Base-by-base conservation (phyloP, 768 basidiomycete genomes). In the Cyclocybe aegerita region DNA sequence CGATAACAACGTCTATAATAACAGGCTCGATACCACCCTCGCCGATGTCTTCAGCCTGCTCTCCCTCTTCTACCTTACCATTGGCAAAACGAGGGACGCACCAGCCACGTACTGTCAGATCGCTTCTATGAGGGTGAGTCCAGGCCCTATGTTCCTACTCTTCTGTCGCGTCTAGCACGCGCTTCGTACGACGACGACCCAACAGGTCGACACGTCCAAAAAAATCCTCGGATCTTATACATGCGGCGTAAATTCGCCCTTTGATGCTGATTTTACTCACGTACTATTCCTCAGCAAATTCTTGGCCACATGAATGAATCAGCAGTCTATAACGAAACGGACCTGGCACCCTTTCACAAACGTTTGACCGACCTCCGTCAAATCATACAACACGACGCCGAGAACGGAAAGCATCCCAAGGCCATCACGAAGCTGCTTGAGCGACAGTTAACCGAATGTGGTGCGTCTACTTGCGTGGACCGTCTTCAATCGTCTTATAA, bases 81-180 rank as follows among this genome's bases (percentile, higher is more conserved):
- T 99, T 54, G 97, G 97, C 38, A 95, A 94, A 74, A 94, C 92
- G 36, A 84, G 86, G 57, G 95, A 98, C 68, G 87, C 88, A 8
- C 95, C 96, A 0, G 96, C 95, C 17, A 93, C 90, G 0, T 99
- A 97, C 68, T 93, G 91, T 55, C 97, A 98, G 62, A 85, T 98
- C 55, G 93, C 93, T 35, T 93, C 88, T 52, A 97, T 99, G 88
- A 76, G 90, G 70, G 94, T 98, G 62, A 80, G 93, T 86, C 46
- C 50, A 39, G 46, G 37, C 46, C 51, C 31, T 38, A 46, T 48
- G 44, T 46, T 39, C 42, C 52, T 42, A 14, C 43, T 42, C 36
- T n/a, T 45, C 53, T 32, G 17, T 38, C 52, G 38, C 48, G 47
- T 54, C 10, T 55, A 5, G 23, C 23, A 23, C 23, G 0, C 23